Percentiles rank a stretch among this genome's conserved stretches.
Evolutionary conservation across 441 rosid species (phyloP).

Genomic region (Hura crepitans): DNA sequence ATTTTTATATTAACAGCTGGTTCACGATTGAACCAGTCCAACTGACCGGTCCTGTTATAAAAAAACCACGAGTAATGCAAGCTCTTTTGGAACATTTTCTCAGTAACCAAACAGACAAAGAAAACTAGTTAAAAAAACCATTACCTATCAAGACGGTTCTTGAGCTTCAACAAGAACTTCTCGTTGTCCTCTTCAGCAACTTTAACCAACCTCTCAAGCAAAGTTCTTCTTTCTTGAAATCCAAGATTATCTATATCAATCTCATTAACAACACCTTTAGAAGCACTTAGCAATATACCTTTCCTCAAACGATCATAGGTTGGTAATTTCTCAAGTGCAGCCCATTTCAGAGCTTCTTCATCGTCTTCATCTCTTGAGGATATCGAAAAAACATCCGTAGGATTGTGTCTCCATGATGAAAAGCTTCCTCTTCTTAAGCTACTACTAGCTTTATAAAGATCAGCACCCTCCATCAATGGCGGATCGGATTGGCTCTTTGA

Average conservation of each 20-base stretch:
- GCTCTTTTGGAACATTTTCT: background rate
- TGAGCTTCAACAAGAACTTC: conserved; percentile 61
- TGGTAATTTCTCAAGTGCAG: conserved; percentile 63
- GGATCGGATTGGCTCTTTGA: background rate
- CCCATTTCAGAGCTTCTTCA: conserved; percentile 76
- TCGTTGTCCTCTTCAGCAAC: conserved; percentile 67
- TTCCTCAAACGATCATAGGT: conserved; percentile 57
- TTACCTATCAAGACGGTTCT: conserved; percentile 58
- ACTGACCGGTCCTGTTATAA: too few species aligned
- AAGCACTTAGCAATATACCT: conserved; percentile 44
- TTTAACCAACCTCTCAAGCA: conserved; percentile 51
- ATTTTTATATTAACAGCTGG: too few species aligned
- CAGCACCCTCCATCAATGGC: conserved; percentile 15
- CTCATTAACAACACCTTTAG: conserved; percentile 36
- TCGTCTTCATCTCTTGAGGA: conserved; percentile 52
- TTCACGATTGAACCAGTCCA: too few species aligned
- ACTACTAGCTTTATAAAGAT: conserved; percentile 25
- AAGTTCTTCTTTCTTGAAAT: conserved; percentile 37
- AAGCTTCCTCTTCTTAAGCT: conserved; percentile 35
- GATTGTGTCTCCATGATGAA: conserved; percentile 30
- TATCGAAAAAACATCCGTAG: conserved; percentile 38
- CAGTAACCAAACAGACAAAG: background rate
- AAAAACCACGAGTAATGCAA: too few species aligned
- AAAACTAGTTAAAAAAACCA: background rate
- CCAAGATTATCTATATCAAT: conserved; percentile 50